phyloP scores from a whole-genome alignment of 495 filamentous ascomycete genomes.

The Lophiotrema nucula region DNA sequence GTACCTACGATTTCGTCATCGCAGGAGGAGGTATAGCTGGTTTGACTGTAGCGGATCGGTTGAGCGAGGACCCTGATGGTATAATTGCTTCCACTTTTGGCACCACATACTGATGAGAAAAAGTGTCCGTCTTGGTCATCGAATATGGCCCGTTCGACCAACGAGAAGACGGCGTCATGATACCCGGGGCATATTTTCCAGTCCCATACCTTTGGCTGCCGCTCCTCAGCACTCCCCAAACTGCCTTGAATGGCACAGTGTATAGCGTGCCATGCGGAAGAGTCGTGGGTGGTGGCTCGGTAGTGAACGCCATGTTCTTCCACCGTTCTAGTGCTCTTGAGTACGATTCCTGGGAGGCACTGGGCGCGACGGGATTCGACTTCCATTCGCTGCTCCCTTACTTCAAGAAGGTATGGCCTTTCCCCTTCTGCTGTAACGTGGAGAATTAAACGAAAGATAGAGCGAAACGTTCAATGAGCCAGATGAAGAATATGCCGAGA shows the following conservation, averaged over 20 bases:
- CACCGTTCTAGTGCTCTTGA: conserved; percentile 25
- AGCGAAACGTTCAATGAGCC: conserved; percentile 10
- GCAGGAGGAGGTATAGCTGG: conserved; percentile 24
- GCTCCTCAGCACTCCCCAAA: conserved; percentile 8
- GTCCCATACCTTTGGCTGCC: conserved; percentile 5
- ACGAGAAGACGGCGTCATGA: not conserved
- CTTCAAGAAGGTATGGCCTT: conserved; percentile 33
- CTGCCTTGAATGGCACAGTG: not conserved
- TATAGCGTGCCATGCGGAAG: conserved; percentile 23
- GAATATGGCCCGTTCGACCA: conserved; percentile 26
- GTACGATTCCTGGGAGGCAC: conserved; percentile 36
- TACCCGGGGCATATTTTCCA: not conserved
- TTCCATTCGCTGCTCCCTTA: conserved; percentile 31
- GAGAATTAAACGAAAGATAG: not conserved
- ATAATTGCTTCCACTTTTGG: not conserved
- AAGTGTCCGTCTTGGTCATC: conserved; percentile 18
- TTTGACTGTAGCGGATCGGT: conserved; percentile 16
- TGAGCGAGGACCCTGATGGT: conserved; percentile 17
- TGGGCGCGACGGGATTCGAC: conserved; percentile 30
- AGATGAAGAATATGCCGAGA: not conserved
- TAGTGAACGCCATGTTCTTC: conserved; percentile 45
- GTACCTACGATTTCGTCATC: conserved; percentile 21
- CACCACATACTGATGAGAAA: not conserved
- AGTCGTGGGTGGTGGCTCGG: conserved; percentile 47
- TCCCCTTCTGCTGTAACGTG: no score